phyloP scores from a whole-genome alignment of 2,329 filamentous ascomycete genomes.

The Neonectria punicea region DNA sequence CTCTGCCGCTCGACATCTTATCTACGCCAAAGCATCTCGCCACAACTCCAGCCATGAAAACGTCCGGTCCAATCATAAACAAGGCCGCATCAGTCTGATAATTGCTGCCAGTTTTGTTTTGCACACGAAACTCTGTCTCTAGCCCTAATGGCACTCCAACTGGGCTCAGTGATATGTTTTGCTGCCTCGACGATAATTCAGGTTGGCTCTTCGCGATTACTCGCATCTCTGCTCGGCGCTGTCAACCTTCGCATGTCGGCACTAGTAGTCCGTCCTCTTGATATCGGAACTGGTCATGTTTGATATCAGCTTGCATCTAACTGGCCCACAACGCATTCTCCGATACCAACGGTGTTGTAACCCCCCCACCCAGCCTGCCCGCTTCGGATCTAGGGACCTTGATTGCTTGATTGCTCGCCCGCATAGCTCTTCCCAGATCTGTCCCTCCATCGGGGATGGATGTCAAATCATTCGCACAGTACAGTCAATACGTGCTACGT shows the following conservation, averaged over 20 bases:
- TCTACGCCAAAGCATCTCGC: neutral
- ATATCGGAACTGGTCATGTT: neutral
- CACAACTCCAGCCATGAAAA: neutral
- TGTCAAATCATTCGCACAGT: neutral
- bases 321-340: neutral
- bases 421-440: neutral
- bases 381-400: neutral
- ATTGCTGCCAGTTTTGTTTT: neutral
- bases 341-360: slow-evolving; percentile 7
- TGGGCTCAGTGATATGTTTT: neutral
- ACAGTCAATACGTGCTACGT: neutral
- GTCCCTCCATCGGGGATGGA: neutral
- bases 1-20: neutral
- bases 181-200: neutral
- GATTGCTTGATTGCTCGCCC: neutral
- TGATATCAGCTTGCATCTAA: slow-evolving; percentile 10
- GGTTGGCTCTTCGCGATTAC: neutral
- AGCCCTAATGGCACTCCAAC: neutral
- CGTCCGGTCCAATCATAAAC: neutral
- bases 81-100: neutral
- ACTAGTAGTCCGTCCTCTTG: slow-evolving; percentile 6
- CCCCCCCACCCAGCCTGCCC: slow-evolving; percentile 1
- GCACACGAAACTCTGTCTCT: neutral
- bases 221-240: neutral
- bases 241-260: slow-evolving; percentile 2